Evolutionary conservation across 306 rosid species (phyloP).

Genomic region (Hippophae rhamnoides): DNA sequence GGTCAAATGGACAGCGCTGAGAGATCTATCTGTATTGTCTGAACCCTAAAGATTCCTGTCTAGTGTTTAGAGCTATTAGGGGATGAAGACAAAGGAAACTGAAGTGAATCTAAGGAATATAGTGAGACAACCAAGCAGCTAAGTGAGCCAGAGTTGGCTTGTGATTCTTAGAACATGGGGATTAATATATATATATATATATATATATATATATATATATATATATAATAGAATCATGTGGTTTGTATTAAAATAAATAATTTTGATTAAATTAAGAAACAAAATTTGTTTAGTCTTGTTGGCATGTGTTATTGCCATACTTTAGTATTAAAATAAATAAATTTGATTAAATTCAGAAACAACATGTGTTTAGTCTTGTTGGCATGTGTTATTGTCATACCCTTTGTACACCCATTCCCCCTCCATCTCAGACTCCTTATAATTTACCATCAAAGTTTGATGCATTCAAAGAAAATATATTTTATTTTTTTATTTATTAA

Average conservation of each 20-base stretch:
- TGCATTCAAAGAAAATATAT: too few species aligned
- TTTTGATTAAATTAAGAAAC: slow-evolving; percentile 9
- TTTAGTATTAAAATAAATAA: slow-evolving; percentile 2
- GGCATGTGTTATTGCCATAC: slow-evolving; percentile 37
- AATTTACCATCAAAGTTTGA: slow-evolving; percentile 8
- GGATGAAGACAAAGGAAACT: slow-evolving; percentile 56
- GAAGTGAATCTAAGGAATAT: slow-evolving; percentile 56
- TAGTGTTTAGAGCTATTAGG: slow-evolving; percentile 27
- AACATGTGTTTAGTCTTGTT: slow-evolving; percentile 24
- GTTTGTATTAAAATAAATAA: slow-evolving; percentile 11
- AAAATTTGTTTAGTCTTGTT: slow-evolving; percentile 24
- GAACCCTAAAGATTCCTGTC: slow-evolving; percentile 62
- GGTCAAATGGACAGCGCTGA: slow-evolving; percentile 43
- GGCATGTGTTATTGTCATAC: slow-evolving; percentile 39
- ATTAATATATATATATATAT: slow-evolving; percentile 18
- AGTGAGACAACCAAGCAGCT: slow-evolving; percentile 68
- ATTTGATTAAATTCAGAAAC: slow-evolving; percentile 9
- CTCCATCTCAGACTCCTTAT: neutral
- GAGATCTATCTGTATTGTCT: slow-evolving; percentile 60
- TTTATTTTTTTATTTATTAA: too few species aligned
- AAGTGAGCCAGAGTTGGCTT: slow-evolving; percentile 59
- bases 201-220: slow-evolving; percentile 17
- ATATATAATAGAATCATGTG: slow-evolving; percentile 36
- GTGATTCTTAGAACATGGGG: slow-evolving; percentile 56
- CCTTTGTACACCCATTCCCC: slow-evolving; percentile 32